Conservation (phyloP, 345 rosid species). For the Geranium brycei region DNA sequence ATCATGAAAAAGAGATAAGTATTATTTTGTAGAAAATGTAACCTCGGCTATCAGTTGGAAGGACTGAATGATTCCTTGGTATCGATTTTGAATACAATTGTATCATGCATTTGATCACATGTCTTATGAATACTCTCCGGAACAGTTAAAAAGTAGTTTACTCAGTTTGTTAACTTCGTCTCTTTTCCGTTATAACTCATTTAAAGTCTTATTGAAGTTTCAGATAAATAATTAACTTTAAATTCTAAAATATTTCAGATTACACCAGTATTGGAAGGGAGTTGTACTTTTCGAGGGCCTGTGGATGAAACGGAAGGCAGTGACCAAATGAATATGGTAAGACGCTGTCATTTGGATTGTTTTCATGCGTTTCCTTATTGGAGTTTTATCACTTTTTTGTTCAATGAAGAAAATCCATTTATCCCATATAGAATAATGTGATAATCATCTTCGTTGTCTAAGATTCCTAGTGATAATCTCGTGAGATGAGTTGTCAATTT, state of each 20-base stretch:
- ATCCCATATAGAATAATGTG: not conserved
- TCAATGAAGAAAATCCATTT: not conserved
- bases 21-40: too few species aligned
- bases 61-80: not conserved
- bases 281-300: slow-evolving; percentile 3
- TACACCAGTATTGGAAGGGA: not conserved
- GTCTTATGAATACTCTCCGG: not conserved
- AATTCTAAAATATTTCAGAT: slow-evolving; percentile 5
- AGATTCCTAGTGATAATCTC: not conserved
- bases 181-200: not conserved
- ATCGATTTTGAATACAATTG: not conserved
- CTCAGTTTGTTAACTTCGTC: not conserved
- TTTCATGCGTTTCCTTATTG: not conserved
- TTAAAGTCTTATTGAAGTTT: not conserved
- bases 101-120: not conserved
- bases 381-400: not conserved
- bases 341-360: not conserved
- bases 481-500: not conserved
- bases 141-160: not conserved
- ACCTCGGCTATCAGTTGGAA: not conserved
- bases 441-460: not conserved
- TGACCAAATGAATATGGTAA: slow-evolving; percentile 9
- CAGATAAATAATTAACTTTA: not conserved
- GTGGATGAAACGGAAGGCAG: slow-evolving; percentile 4
- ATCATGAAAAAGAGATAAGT: too few species aligned